A percentile compares a stretch with the other conserved stretches of the same genome.
Evolutionary conservation across 2,329 filamentous ascomycete genomes (phyloP).

Genomic region (Karstenula rhodostoma): DNA sequence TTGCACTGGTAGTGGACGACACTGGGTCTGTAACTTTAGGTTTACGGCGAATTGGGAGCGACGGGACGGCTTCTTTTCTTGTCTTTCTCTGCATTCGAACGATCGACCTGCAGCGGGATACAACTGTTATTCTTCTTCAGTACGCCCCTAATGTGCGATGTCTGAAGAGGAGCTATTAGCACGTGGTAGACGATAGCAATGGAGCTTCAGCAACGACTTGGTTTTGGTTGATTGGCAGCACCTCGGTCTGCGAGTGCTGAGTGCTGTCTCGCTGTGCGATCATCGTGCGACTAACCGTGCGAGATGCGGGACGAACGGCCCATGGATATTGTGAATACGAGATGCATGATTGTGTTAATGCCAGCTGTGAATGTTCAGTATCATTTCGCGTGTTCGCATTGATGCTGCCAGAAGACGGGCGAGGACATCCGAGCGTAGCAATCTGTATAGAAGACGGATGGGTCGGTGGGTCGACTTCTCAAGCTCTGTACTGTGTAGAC

Average conservation of each 20-base stretch:
- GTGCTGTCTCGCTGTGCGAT: constrained; percentile 1
- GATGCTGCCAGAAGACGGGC: not conserved
- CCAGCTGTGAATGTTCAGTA: not conserved
- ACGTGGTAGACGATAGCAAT: constrained; percentile 42
- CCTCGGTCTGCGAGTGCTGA: not conserved
- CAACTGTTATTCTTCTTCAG: constrained; percentile 25
- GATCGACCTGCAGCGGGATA: constrained; percentile 34
- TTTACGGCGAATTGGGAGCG: constrained; percentile 48
- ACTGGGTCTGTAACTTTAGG: constrained; percentile 41
- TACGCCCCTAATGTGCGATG: constrained; percentile 33
- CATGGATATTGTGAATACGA: not conserved
- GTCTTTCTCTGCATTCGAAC: constrained; percentile 47
- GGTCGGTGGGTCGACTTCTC: too few relatives aligned
- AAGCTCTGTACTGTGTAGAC: too few relatives aligned
- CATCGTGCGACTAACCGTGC: not conserved
- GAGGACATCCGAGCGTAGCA: not conserved
- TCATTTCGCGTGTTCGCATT: not conserved
- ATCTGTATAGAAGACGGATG: not conserved
- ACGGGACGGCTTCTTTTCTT: constrained; percentile 42
- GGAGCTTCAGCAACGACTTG: constrained; percentile 39
- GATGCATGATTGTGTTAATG: not conserved
- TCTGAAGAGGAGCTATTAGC: constrained; percentile 32
- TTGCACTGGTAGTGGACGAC: constrained; percentile 37
- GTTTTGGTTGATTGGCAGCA: constrained; percentile 3
- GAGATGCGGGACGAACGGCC: not conserved